Evolutionary conservation across 1,139 yeast species (phyloP).

Genomic region (Scheffersomyces insectosa): DNA sequence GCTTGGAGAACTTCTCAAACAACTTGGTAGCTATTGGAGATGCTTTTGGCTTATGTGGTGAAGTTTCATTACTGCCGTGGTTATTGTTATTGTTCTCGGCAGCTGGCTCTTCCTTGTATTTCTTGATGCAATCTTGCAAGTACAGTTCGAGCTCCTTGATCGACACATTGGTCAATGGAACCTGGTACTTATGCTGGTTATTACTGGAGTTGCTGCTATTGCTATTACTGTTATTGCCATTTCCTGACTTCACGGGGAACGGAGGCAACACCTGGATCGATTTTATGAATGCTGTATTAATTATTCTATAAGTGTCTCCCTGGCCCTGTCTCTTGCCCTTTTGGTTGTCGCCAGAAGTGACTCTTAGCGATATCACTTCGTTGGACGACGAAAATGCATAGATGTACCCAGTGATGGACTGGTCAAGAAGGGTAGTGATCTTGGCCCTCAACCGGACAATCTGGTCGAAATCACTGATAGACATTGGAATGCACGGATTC

Average conservation of each 20-base stretch:
- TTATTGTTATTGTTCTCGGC: background rate
- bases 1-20: conserved; percentile 19
- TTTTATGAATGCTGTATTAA: conserved; percentile 62
- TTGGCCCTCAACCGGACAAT: conserved; percentile 50
- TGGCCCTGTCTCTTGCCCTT: conserved; percentile 14
- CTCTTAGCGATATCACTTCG: conserved; percentile 24
- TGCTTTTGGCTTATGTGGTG: conserved; percentile 7
- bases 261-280: conserved; percentile 44
- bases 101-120: conserved; percentile 9
- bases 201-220: conserved; percentile 4
- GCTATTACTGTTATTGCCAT: conserved; percentile 4
- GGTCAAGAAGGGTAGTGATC: conserved; percentile 60
- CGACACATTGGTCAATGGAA: conserved; percentile 9
- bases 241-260: conserved; percentile 18
- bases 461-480: conserved; percentile 36
- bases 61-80: background rate
- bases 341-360: conserved; percentile 15
- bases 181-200: conserved; percentile 7
- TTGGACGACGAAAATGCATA: conserved; percentile 52
- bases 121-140: conserved; percentile 15
- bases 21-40: conserved; percentile 17
- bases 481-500: conserved; percentile 2
- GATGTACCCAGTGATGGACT: conserved; percentile 57
- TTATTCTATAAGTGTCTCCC: conserved; percentile 46
- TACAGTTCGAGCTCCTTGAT: conserved; percentile 18